Evolutionary conservation across 73 alveolate genomes (phyloP), one percentile per base, ranked within the genome.

Genomic region (Paramecium sexaurelia): DNA sequence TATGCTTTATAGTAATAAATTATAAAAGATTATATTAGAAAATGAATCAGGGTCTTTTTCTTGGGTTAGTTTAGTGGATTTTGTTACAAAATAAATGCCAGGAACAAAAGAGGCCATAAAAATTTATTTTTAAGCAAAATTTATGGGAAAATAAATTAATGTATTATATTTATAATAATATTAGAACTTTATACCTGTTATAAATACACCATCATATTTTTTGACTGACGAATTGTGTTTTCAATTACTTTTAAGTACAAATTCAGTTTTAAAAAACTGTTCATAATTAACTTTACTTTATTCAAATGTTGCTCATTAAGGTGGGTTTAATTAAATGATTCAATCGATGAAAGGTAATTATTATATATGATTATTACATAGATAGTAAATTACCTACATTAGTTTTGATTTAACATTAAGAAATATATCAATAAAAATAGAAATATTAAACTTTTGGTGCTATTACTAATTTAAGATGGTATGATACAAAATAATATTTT

Each of bases 351-450:
- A 26, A 26, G 47, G 83, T 61, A 24, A 3, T 32, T 7, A 10
- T 3, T 61, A 1, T 15, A 3, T 36, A 33, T 17, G 2, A 10
- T 9, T 20, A 13, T 61, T 3, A 61, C 6, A 11, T 36, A 73
- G 87, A 33, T 73, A 33, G 87, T 36, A 73, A 73, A 73, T 39
- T 73, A 36, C 87, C 87, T 10, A 73, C 87, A 4, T 73, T 73
- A 39, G 2, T 73, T 29, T 73, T 73, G 26, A 35, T 73, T 19
- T 39, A 73, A 73, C 87, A 73, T 33, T 20, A 73, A 33, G 87
- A 73, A 32, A 73, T 22, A 0, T 73, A 73, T 73, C 67, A 73
- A 8, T 73, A 73, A 73, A 73, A 36, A 73, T 3, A 8, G 5
- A 73, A 39, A 73, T 32, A 35, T 2, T 73, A 73, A 37, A 27